These are phyloP conservation scores for Tetratostichococcus sp. DNA, from an alignment of 139 green algal genomes.

Conservation along the genomic window DNA sequence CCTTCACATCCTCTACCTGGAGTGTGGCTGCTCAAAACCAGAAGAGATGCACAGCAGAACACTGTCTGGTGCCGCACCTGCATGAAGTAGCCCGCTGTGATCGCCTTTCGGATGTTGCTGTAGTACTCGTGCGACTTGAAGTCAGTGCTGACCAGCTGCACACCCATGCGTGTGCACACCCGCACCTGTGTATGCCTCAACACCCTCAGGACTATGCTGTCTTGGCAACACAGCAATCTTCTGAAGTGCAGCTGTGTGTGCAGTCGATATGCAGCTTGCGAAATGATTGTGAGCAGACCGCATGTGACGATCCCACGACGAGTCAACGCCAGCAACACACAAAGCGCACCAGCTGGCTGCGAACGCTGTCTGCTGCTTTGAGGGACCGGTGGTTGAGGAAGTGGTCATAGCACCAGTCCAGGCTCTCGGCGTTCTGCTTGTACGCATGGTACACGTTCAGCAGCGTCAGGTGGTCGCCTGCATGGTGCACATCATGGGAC, in stretches of 20 bases:
- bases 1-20: too few species aligned
- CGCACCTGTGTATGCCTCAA: too few species aligned
- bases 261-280: too few species aligned
- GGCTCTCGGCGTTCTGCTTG: constrained; percentile 84
- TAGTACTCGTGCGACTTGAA: constrained; percentile 92
- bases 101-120: constrained; percentile 95
- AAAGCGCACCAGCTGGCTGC: constrained; percentile 86
- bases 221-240: neutral
- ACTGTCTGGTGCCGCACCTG: constrained; percentile 38
- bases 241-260: neutral
- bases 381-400: constrained; percentile 92
- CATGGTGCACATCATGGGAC: too few species aligned
- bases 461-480: constrained; percentile 96
- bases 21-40: too few species aligned
- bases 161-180: constrained; percentile 64
- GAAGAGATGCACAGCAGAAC: neutral
- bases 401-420: constrained; percentile 92
- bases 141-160: constrained; percentile 78
- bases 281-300: too few species aligned
- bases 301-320: too few species aligned
- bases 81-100: constrained; percentile 97
- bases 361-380: constrained; percentile 93
- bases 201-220: too few species aligned
- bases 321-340: too few species aligned
- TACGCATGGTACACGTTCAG: constrained; percentile 99